phyloP scores from a whole-genome alignment of 371 early-diverging fungal genomes.

The Batrachochytrium dendrobatidis region DNA sequence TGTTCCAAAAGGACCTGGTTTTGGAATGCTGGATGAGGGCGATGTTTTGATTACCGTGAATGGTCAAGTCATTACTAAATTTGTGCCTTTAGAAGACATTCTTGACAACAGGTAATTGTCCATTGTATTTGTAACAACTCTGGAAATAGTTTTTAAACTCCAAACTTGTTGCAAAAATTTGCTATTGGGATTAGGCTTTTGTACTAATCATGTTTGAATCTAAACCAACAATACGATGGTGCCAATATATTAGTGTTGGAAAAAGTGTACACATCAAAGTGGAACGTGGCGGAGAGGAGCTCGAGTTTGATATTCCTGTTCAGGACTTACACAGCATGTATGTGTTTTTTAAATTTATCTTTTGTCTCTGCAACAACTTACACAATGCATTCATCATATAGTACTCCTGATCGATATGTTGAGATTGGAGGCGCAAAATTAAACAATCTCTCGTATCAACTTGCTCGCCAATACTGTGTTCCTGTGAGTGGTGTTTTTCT shows the following conservation, averaged over 20 bases:
- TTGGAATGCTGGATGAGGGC: constrained; percentile 67
- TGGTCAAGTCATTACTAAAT: constrained; percentile 68
- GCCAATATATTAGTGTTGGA: constrained; percentile 39
- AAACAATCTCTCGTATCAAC: constrained; percentile 78
- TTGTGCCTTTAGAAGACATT: constrained; percentile 70
- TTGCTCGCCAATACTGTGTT: constrained; percentile 66
- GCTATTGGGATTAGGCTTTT: background rate
- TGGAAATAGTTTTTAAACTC: too few species aligned
- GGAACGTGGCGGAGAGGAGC: constrained; percentile 58
- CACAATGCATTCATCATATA: constrained; percentile 2
- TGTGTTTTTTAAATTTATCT: background rate
- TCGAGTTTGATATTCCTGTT: constrained; percentile 45
- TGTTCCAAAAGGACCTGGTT: constrained; percentile 77
- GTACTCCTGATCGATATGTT: constrained; percentile 44
- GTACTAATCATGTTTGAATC: too few species aligned
- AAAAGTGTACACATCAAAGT: constrained; percentile 50
- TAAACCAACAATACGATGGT: too few species aligned
- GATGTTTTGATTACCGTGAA: constrained; percentile 78
- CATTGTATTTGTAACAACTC: too few species aligned
- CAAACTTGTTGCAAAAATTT: background rate
- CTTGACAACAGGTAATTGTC: constrained; percentile 50
- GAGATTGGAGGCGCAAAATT: constrained; percentile 82
- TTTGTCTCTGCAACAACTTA: background rate
- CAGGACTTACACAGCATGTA: constrained; percentile 67
- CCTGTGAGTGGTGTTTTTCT: constrained; percentile 77